These are phyloP conservation scores for Magnolia changhungtana DNA, from an alignment of 164 flowering plant species.

Conservation along the genomic window DNA sequence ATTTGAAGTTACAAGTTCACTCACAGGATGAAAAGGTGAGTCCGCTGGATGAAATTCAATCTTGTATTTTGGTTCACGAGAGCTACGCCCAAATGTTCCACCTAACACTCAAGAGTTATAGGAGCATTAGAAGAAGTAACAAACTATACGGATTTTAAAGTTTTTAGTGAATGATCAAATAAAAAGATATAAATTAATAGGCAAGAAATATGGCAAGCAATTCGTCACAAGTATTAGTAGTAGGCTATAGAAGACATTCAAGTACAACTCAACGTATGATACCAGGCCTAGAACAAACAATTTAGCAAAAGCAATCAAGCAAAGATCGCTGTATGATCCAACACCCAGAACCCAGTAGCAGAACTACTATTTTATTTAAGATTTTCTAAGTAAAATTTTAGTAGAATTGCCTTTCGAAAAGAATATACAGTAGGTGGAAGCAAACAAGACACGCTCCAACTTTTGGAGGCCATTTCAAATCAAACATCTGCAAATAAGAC, in stretches of 20 bases:
- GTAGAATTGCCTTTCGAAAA: no score
- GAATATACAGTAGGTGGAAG: no score
- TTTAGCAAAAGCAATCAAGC: no score
- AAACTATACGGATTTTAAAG: neutral
- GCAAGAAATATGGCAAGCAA: neutral
- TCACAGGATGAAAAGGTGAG: conserved; percentile 3
- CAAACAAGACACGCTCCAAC: no score
- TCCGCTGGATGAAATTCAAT: conserved; percentile 5
- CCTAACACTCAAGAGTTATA: neutral
- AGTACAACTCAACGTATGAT: neutral
- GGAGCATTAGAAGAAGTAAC: neutral
- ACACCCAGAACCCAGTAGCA: no score
- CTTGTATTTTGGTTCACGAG: conserved; percentile 10
- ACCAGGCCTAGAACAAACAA: neutral
- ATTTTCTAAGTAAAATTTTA: no score
- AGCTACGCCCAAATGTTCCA: conserved; percentile 3
- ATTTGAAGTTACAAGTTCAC: neutral
- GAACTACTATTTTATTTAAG: no score
- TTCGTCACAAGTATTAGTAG: neutral
- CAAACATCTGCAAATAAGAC: no score
- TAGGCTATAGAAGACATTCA: neutral
- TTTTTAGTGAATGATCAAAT: neutral
- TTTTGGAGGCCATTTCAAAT: no score
- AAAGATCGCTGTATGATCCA: no score
- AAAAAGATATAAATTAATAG: neutral